Evolutionary conservation across 2,329 filamentous ascomycete species (phyloP), one percentile per base, ranked within the genome.

Genomic region (Botryotinia narcissicola): DNA sequence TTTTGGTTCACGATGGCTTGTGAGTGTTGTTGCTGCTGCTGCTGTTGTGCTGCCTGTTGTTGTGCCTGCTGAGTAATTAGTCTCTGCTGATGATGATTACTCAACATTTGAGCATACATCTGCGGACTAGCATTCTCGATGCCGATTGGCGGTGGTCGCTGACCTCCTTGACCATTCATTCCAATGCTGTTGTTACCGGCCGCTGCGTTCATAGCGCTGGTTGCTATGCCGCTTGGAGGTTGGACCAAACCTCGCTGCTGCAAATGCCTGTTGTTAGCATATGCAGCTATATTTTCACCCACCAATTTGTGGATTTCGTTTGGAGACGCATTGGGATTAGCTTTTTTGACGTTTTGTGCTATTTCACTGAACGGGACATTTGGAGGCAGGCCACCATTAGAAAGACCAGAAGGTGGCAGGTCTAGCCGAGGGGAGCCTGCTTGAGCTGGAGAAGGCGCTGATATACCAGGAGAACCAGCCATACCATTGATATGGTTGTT

Each of bases 81-180:
- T 48, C 66, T 69, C 60, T 73, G 71, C 76, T 87, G 86, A 46
- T 86, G 84, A 69, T 85, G 84, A 25, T 71, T 71, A 59, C 85
- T 83, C 82, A 87, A 83, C 81, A 86, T 84, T n/a, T 86, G 85
- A 51, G 86, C 86, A 77, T 85, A 87, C 35, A 84, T 80, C 76
- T 87, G 85, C 18, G 80, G 80, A 71, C 84, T 82, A 42, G 82
- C 83, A 74, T 85, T 73, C 40, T 74, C 84, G 79, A 86, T 83
- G 29, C 77, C 77, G 37, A 57, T 68, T 16, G 77, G 75, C 37
- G 72, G 75, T 54, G 72, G 60, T 46, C 74, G 57, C 61, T 54
- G 63, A 32, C 66, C 54, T 71, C 44, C 60, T 54, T 62, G 70
- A 14, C 60, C 76, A 73, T 42, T 70, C 59, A 60, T 51, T 64